Evolutionary conservation across 208 protist genomes (phyloP).

Genomic region (Naegleria lovaniensis): DNA sequence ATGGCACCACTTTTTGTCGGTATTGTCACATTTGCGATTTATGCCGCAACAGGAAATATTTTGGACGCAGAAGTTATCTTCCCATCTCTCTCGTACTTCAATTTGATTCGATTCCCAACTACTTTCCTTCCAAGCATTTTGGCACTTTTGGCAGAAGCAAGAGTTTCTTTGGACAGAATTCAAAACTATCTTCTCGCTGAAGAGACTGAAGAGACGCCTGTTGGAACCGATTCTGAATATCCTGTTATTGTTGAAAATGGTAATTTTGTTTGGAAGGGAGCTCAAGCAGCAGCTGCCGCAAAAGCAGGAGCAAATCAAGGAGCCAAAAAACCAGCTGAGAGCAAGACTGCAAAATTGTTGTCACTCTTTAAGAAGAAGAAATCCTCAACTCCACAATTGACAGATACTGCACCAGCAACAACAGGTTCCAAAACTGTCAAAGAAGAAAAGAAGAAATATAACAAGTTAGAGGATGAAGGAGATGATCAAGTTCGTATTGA

Average conservation of each 20-base stretch:
- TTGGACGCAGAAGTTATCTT: constrained; percentile 67
- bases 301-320: neutral
- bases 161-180: constrained; percentile 44
- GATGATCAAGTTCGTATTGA: neutral
- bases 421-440: neutral
- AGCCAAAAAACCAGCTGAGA: neutral
- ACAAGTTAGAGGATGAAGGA: neutral
- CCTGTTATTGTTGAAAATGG: constrained; percentile 14
- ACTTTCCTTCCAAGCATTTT: constrained; percentile 49
- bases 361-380: neutral
- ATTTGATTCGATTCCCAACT: constrained; percentile 57
- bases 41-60: constrained; percentile 48
- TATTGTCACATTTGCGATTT: constrained; percentile 53
- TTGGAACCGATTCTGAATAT: neutral
- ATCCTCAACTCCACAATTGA: neutral
- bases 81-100: constrained; percentile 72
- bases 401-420: neutral
- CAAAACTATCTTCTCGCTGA: constrained; percentile 31
- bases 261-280: neutral
- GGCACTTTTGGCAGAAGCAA: constrained; percentile 40
- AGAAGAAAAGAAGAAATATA: neutral
- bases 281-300: neutral
- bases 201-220: neutral
- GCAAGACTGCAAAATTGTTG: neutral
- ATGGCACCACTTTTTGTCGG: constrained; percentile 61